Evolutionary conservation across 768 basidiomycete genomes (phyloP), one percentile per base, ranked within the genome.

Genomic region (Lentinus tigrinus): DNA sequence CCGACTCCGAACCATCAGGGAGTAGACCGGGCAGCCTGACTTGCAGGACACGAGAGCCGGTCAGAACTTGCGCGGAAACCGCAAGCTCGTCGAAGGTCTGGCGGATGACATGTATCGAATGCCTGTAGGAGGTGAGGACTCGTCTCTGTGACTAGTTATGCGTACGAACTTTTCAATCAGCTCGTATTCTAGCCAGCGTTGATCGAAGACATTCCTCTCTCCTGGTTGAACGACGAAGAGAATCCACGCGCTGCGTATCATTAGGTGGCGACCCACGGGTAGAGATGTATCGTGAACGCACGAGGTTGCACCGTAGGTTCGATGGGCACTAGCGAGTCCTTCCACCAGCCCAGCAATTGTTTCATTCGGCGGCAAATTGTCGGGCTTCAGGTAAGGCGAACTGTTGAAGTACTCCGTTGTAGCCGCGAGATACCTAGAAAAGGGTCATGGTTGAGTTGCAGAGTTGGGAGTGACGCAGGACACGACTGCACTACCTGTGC

Each of bases 121-220:
- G 80, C 57, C 93, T 96, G 47, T 14, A 28, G 13, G 23, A 4
- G 14, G 31, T n/a, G 3, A 51, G 13, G 26, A 40, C 27, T 11
- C 39, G 51, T 27, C 17, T 19, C 11, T 14, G 40, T 36, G 27
- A 31, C 34, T 39, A 49, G 11, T 13, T 37, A 11, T 27, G 26
- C 3, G 38, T 26, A 73, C 81, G 47, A 68, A 94, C 94, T 73
- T 82, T 65, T 93, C 85, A 0, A 93, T 71, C 0, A 99, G 77
- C 60, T 93, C 87, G 60, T 93, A 97, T 72, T 98, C 93, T 23
- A 98, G 73, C 77, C 81, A 84, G 14, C 88, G 80, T 70, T 99
- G 96, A 71, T 98, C 96, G 69, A 98, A 98, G 4, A 96, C 83
- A 72, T 99, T 99, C 37, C 95, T 81, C 70, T 98, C 96, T 40